Evolutionary conservation across 768 basidiomycete species (phyloP), one percentile per base, ranked within the genome.

Genomic region (Lepiota subincarnata): DNA sequence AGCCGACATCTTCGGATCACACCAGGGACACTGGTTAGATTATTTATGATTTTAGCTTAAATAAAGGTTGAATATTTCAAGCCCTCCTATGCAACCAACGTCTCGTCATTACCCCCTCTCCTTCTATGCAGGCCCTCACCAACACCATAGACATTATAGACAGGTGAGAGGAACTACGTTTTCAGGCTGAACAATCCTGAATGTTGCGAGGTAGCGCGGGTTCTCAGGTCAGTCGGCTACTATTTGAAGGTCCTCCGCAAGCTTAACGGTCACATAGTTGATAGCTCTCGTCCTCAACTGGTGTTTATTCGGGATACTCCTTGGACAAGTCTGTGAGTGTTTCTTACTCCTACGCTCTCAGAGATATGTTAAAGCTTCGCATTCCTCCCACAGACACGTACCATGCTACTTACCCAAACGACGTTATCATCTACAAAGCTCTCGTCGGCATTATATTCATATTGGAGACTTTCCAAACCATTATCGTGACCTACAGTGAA

Each of bases 281-380:
- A 59, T 67, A 13, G 57, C 65, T 24, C 55, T 61, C n/a, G 51
- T 68, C 14, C 43, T 66, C 16, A 64, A 61, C 37, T 68, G 65
- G 61, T 64, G 64, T 10, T 49, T 68, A 6, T 65, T 65, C 56
- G 65, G 67, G 14, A 46, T 68, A 28, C 49, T 70, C 40, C 50
- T 60, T 16, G 64, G 66, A 8, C 68, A 70, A 68, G 64, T 66
- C 20, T 70, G 68, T 70, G 14, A 57, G 68, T 62, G 4, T 8
- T 22, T 11, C 48, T 20, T n/a, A 35, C n/a, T 20, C 19, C 19
- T 34, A 7, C 7, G 31, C 12, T 24, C 12, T 24, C 14, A 16
- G 14, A 20, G 3, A n/a, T 3, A 6, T 22, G 31, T 31, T 37
- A 7, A 37, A 10, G 40, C n/a, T 8, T 48, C 26, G 24, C 20